Evolutionary conservation across 345 rosid species (phyloP).

Genomic region (Camelina laxa): DNA sequence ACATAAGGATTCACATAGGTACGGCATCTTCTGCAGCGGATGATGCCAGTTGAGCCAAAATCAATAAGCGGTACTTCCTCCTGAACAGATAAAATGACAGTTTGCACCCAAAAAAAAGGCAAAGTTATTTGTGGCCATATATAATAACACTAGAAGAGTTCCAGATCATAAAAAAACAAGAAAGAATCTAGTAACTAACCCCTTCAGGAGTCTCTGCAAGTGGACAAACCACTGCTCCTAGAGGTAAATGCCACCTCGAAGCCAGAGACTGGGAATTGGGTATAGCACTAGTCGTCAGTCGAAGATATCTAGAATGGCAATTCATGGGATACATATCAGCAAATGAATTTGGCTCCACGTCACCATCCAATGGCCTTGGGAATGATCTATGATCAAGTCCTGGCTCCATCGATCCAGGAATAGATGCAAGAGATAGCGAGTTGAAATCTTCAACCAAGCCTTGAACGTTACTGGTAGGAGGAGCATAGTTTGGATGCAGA

Average conservation of each 20-base stretch:
- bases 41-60: constrained; percentile 82
- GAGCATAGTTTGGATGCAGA: constrained; percentile 60
- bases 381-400: constrained; percentile 77
- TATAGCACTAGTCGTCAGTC: constrained; percentile 85
- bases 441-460: constrained; percentile 87
- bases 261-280: constrained; percentile 90
- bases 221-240: constrained; percentile 99
- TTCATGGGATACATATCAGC: constrained; percentile 73
- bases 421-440: constrained; percentile 71
- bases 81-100: constrained; percentile 53
- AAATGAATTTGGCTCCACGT: constrained; percentile 75
- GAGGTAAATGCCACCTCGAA: constrained; percentile 98
- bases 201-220: constrained; percentile 95
- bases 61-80: constrained; percentile 93
- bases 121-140: constrained; percentile 21
- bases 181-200: constrained; percentile 48
- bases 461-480: constrained; percentile 73
- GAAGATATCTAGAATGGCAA: constrained; percentile 80
- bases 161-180: constrained; percentile 13
- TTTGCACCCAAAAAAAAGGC: constrained; percentile 5
- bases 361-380: constrained; percentile 97
- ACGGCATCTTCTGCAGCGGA: constrained; percentile 98
- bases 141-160: constrained; percentile 2
- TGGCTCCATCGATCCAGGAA: constrained; percentile 82
- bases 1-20: constrained; percentile 96